These are phyloP conservation scores for Gracilariopsis chorda DNA, from an alignment of 23 red algal genomes.

Conservation along the genomic window DNA sequence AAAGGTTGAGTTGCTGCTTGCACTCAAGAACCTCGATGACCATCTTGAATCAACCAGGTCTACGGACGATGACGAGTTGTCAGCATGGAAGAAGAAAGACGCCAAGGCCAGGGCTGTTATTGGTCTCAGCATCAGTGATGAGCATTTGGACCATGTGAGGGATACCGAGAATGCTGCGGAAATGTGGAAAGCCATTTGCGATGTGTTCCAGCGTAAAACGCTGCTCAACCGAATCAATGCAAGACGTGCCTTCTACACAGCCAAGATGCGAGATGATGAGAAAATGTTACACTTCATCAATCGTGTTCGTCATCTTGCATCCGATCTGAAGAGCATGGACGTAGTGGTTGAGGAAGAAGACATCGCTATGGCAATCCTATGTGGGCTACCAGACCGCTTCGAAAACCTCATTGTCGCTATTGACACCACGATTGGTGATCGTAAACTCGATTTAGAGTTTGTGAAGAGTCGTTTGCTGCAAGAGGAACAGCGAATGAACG, in stretches of 20 bases:
- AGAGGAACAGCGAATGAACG: too few relatives aligned
- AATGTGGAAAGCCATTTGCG: conserved; percentile 31
- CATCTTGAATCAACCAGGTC: neutral
- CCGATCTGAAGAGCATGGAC: neutral
- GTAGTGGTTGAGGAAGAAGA: neutral
- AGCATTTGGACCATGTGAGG: conserved; percentile 2
- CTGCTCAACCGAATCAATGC: neutral
- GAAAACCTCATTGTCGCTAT: conserved; percentile 19
- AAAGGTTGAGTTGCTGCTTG: neutral
- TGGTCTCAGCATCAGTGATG: neutral
- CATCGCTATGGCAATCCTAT: neutral
- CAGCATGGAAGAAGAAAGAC: neutral
- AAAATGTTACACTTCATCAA: conserved; percentile 40
- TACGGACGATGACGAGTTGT: neutral
- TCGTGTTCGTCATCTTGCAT: conserved; percentile 12
- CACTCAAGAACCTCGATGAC: neutral
- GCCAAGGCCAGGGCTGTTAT: conserved; percentile 20
- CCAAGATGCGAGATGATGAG: conserved; percentile 13
- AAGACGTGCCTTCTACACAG: conserved; percentile 1
- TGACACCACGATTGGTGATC: conserved; percentile 9
- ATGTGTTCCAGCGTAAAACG: conserved; percentile 19
- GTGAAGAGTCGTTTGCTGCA: too few relatives aligned
- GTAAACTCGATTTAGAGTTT: too few relatives aligned
- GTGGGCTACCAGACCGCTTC: neutral
- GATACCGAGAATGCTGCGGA: neutral